Conservation (phyloP, 2,329 filamentous ascomycete species). For the Cladosporium cucumerinum region DNA sequence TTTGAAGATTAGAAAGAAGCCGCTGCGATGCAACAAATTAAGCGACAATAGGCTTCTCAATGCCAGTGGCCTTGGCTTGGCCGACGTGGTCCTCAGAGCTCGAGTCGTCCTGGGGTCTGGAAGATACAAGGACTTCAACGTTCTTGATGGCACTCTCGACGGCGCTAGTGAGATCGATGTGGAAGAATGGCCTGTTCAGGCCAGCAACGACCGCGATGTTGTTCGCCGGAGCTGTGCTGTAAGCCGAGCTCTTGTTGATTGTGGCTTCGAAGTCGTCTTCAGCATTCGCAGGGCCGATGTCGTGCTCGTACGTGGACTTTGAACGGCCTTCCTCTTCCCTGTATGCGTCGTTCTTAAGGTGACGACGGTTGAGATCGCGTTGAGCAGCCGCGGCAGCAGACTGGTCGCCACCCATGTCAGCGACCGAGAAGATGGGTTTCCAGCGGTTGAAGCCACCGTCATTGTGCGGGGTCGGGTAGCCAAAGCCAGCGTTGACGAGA, state of each 20-base stretch:
- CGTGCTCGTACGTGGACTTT: constrained; percentile 21
- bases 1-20: neutral
- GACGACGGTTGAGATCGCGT: constrained; percentile 55
- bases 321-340: constrained; percentile 35
- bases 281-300: constrained; percentile 25
- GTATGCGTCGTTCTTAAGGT: constrained; percentile 31
- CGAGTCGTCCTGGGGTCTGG: neutral
- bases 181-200: constrained; percentile 88
- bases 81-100: neutral
- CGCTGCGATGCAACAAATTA: neutral
- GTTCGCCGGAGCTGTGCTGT: constrained; percentile 41
- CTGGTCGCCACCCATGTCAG: constrained; percentile 71
- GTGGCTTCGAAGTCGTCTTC: constrained; percentile 41
- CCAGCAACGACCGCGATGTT: constrained; percentile 69
- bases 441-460: constrained; percentile 61
- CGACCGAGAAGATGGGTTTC: constrained; percentile 94
- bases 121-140: constrained; percentile 48
- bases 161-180: constrained; percentile 85
- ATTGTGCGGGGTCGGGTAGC: constrained; percentile 63
- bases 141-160: constrained; percentile 84
- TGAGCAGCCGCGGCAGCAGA: constrained; percentile 70
- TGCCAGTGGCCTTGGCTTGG: neutral
- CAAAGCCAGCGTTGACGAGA: constrained; percentile 82
- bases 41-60: neutral
- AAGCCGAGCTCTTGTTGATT: constrained; percentile 45